Evolutionary conservation across 352 stramenopile genomes (phyloP).

Genomic region (Globisporangium barbulae): DNA sequence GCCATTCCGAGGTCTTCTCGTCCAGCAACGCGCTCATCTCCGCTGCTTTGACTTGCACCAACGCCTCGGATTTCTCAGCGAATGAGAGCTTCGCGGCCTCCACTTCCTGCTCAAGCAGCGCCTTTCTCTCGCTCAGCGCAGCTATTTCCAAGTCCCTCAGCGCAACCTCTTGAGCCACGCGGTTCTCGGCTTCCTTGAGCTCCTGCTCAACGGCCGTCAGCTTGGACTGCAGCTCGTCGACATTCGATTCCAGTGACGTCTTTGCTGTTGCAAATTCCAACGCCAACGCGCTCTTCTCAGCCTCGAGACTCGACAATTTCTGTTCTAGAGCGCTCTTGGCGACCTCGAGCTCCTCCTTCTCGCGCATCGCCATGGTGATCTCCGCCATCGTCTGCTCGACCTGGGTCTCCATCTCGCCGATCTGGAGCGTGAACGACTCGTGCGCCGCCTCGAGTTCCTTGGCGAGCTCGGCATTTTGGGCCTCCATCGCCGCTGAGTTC

Average conservation of each 20-base stretch:
- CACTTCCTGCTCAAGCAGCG: not conserved
- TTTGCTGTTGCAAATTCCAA: conserved; percentile 9
- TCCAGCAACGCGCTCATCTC: conserved; percentile 7
- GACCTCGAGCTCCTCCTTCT: conserved; percentile 24
- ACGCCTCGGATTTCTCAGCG: not conserved
- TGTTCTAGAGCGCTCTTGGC: conserved; percentile 12
- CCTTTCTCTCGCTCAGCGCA: not conserved
- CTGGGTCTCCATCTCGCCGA: conserved; percentile 27
- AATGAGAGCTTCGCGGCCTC: conserved; percentile 4
- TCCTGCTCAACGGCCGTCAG: not conserved
- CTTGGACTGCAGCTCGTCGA: not conserved
- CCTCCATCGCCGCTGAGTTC: conserved; percentile 17
- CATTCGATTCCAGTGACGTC: conserved; percentile 4
- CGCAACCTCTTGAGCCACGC: not conserved
- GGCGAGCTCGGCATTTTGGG: conserved; percentile 37
- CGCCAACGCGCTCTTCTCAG: conserved; percentile 18
- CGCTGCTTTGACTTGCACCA: not conserved
- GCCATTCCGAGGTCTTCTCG: not conserved
- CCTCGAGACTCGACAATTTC: conserved; percentile 14
- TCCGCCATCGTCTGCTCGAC: conserved; percentile 37
- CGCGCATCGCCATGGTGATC: conserved; percentile 24
- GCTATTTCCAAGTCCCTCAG: not conserved
- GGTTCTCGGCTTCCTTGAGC: not conserved
- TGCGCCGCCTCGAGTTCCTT: conserved; percentile 21
- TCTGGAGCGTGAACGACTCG: conserved; percentile 23